phyloP scores from a whole-genome alignment of 495 filamentous ascomycete genomes.

The Penicillium flavigenum region DNA sequence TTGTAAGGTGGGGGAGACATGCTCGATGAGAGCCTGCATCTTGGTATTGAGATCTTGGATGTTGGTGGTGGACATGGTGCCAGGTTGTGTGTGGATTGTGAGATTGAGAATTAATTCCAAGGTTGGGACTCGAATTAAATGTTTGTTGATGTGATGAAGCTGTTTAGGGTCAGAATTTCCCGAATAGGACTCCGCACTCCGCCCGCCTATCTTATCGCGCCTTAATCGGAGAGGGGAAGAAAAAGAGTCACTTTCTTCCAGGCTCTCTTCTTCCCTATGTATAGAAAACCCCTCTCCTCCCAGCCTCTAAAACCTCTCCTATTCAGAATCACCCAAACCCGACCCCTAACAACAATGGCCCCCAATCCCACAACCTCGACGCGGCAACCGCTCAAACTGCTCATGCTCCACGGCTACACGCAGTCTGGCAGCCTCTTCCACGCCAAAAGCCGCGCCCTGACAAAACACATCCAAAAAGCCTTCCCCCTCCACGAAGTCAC shows the following conservation, averaged over 20 bases:
- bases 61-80: constrained; percentile 10
- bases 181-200: too few relatives aligned
- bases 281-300: neutral
- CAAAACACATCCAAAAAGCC: constrained; percentile 74
- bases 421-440: constrained; percentile 86
- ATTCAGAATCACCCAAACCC: neutral
- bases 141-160: constrained; percentile 4
- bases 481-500: constrained; percentile 57
- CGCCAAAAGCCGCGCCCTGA: constrained; percentile 82
- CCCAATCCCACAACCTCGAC: constrained; percentile 18
- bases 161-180: too few relatives aligned
- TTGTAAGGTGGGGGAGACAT: constrained; percentile 15
- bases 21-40: constrained; percentile 33
- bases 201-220: neutral
- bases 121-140: neutral
- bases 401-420: constrained; percentile 74
- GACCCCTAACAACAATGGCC: constrained; percentile 18
- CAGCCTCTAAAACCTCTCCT: neutral
- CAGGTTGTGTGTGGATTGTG: neutral
- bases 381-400: constrained; percentile 50
- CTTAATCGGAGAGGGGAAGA: constrained; percentile 1
- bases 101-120: neutral
- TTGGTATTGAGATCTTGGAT: constrained; percentile 21
- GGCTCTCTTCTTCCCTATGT: neutral
- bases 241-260: constrained; percentile 3